Base-by-base conservation (phyloP, 1,284 basidiomycete species). In the Puccinia sorghi region DNA sequence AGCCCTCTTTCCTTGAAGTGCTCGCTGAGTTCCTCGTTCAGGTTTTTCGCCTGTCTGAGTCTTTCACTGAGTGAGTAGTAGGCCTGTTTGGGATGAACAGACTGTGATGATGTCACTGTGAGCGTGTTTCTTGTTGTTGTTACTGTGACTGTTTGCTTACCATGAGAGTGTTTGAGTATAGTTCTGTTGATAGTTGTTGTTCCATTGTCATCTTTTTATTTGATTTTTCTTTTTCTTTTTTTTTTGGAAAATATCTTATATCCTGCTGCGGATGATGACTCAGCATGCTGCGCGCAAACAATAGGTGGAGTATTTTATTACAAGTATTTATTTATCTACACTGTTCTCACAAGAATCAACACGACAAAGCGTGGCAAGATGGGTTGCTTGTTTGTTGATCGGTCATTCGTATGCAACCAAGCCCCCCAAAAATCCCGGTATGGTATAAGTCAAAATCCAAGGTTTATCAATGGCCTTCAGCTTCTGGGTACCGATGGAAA, bases 1-100 rank as follows among this genome's bases (percentile, higher is more conserved):
- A 82, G 82, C 0, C 86, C 83, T 27, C 87, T 84, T 59, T 87
- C 87, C 50, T 85, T 85, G 83, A 86, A 86, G 79, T 87, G 85
- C 72, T 87, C 86, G 37, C 86, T 85, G 22, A 87, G 82, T 0
- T 83, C 83, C 39, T 85, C 84, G 46, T 84, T 82, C 63, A 85
- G 83, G n/a, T 82, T 82, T 1, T 81, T 82, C 0, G 85, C 85
- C 7, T 82, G 80, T 13, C 82, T 81, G 0, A 86, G 80, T 0
- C 86, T 41, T 43, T 27, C 54, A 17, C 32, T 32, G 1, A 77
- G 63, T 41, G n/a, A n/a, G 39, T 48, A 57, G 57, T 77, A 54
- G 52, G 74, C 74, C 56, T 37, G 37, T 27, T 46, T n/a, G 15
- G 74, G 74, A 22, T 69, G 73, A 9, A 66, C 17, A 48, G 69